A percentile compares a stretch with the other conserved stretches of the same genome.
These are phyloP conservation scores for Adansonia madagascariensis DNA, from an alignment of 441 rosid genomes.

Conservation along the genomic window DNA sequence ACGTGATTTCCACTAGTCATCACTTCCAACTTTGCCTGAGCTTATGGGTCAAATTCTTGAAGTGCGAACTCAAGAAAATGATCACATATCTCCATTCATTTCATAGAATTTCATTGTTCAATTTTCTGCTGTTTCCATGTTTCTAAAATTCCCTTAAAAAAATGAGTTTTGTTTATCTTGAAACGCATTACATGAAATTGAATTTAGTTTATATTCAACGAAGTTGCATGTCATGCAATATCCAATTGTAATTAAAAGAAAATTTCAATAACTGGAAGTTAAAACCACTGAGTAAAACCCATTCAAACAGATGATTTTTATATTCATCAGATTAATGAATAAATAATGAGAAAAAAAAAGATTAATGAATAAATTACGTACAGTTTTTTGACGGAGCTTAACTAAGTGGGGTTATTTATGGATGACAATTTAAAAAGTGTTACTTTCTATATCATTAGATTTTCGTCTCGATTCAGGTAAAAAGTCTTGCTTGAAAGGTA, in stretches of 20 bases:
- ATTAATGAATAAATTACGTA: not conserved
- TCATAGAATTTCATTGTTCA: not conserved
- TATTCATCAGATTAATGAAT: not conserved
- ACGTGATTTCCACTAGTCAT: slow-evolving; percentile 21
- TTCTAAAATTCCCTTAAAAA: not conserved
- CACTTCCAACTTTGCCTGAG: not conserved
- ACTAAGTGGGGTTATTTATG: not conserved
- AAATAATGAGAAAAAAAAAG: too few relatives aligned
- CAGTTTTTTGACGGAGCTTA: not conserved
- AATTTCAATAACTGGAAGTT: not conserved
- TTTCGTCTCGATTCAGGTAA: slow-evolving; percentile 42
- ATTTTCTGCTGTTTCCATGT: not conserved
- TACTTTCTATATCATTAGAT: slow-evolving; percentile 24
- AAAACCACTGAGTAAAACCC: not conserved
- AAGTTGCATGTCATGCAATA: not conserved
- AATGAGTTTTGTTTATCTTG: not conserved
- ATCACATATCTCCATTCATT: not conserved
- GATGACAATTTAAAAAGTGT: slow-evolving; percentile 12
- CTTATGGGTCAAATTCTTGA: slow-evolving; percentile 13
- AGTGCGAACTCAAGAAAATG: not conserved
- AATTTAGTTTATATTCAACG: not conserved
- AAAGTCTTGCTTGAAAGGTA: slow-evolving; percentile 26
- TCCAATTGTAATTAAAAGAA: not conserved
- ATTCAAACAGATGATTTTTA: not conserved
- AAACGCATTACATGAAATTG: slow-evolving; percentile 4